Percentiles rank a stretch among this genome's conserved stretches.
phyloP scores from a whole-genome alignment of 2,329 filamentous ascomycete genomes.

The Mollisia scopiformis region DNA sequence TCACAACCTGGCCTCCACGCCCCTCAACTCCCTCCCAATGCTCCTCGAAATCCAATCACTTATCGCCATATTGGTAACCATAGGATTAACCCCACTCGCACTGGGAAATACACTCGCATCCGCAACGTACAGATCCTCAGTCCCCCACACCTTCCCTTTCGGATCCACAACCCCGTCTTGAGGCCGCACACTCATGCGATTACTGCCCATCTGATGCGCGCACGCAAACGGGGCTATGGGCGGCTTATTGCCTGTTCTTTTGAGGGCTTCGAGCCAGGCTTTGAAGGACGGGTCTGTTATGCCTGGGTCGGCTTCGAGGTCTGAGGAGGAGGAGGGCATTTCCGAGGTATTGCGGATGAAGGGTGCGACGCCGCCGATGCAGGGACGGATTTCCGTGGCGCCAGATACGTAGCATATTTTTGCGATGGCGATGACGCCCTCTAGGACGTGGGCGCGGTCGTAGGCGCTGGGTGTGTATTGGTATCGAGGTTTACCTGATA shows the following conservation, averaged over 20 bases:
- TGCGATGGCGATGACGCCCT: slow-evolving; percentile 71
- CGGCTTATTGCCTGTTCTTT: slow-evolving; percentile 51
- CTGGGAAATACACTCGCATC: slow-evolving; percentile 78
- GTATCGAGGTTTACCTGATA: slow-evolving; percentile 65
- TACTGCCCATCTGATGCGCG: slow-evolving; percentile 84
- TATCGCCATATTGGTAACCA: slow-evolving; percentile 77
- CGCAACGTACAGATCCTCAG: slow-evolving; percentile 66
- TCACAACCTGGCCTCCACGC: slow-evolving; percentile 5
- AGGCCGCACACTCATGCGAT: slow-evolving; percentile 63
- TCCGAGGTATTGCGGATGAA: slow-evolving; percentile 49
- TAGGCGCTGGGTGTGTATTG: slow-evolving; percentile 72
- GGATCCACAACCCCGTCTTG: slow-evolving; percentile 60
- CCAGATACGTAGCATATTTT: slow-evolving; percentile 80
- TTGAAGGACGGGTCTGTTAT: slow-evolving; percentile 63
- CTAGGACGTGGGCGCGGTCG: slow-evolving; percentile 72
- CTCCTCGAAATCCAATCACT: slow-evolving; percentile 66
- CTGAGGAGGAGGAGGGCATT: neutral
- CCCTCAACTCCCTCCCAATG: slow-evolving; percentile 50
- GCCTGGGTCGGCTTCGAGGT: slow-evolving; percentile 37
- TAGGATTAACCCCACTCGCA: slow-evolving; percentile 80
- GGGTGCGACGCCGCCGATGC: slow-evolving; percentile 62
- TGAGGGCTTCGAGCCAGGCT: slow-evolving; percentile 59
- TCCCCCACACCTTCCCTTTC: slow-evolving; percentile 66
- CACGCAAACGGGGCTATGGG: slow-evolving; percentile 61
- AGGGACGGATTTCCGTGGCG: slow-evolving; percentile 76